These are phyloP conservation scores for Penicillium expansum DNA, from an alignment of 2,329 filamentous ascomycete genomes.

Conservation along the genomic window DNA sequence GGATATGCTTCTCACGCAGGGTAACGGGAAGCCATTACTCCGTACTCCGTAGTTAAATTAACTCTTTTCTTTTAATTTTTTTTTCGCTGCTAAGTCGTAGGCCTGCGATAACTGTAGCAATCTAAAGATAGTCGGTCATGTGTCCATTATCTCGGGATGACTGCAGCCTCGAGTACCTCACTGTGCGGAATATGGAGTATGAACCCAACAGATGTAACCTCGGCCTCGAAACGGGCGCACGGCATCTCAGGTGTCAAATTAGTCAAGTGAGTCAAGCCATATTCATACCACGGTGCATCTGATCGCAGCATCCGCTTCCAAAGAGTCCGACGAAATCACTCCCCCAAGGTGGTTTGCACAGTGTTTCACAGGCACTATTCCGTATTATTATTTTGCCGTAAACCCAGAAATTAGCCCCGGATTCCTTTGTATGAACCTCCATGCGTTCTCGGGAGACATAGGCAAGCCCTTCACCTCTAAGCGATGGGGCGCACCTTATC, in stretches of 20 bases:
- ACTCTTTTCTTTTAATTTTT: too few species aligned
- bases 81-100: too few species aligned
- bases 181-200: neutral
- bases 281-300: too few species aligned
- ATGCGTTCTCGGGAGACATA: neutral
- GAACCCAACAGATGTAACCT: neutral
- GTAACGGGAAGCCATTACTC: too few species aligned
- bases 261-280: too few species aligned
- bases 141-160: neutral
- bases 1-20: neutral
- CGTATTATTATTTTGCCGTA: too few species aligned
- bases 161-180: neutral
- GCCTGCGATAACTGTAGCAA: too few species aligned
- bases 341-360: neutral
- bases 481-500: neutral
- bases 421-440: neutral
- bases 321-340: neutral
- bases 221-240: neutral
- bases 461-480: neutral
- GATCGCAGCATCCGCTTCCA: too few species aligned
- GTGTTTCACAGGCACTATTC: neutral
- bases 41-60: too few species aligned
- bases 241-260: neutral
- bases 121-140: neutral
- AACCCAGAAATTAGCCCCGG: neutral